These are phyloP conservation scores for Paramecium bursaria DNA, from an alignment of 73 alveolate genomes.

Conservation along the genomic window DNA sequence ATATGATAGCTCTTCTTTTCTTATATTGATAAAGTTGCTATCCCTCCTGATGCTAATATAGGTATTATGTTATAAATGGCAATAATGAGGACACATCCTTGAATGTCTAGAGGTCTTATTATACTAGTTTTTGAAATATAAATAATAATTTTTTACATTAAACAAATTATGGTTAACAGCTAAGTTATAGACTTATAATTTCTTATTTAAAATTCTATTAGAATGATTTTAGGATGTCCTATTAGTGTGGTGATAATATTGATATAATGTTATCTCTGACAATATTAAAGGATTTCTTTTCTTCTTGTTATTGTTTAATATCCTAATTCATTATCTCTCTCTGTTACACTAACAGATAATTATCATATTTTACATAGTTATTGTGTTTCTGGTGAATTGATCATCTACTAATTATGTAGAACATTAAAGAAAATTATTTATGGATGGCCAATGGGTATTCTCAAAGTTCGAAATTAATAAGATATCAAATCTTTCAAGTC, in stretches of 20 bases:
- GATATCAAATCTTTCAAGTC: background rate
- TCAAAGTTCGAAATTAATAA: background rate
- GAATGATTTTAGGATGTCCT: background rate
- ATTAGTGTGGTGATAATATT: background rate
- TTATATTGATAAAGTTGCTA: too few relatives aligned
- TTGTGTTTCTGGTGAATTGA: background rate
- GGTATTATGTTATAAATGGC: background rate
- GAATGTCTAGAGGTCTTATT: background rate
- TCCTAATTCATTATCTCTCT: background rate
- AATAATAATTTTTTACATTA: background rate
- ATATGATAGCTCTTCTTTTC: background rate
- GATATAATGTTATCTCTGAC: background rate
- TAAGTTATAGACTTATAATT: background rate
- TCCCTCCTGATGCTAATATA: background rate
- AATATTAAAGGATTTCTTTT: too few relatives aligned
- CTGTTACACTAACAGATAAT: too few relatives aligned
- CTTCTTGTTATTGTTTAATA: background rate
- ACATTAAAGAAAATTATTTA: background rate
- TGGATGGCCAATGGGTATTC: background rate
- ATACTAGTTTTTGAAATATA: background rate
- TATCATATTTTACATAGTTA: too few relatives aligned
- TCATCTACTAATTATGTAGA: too few relatives aligned
- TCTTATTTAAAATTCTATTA: background rate
- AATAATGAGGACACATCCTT: background rate
- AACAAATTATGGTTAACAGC: too few relatives aligned